Evolutionary conservation across 2,329 filamentous ascomycete species (phyloP), one percentile per base, ranked within the genome.

Genomic region (Lachnellula hyalina): DNA sequence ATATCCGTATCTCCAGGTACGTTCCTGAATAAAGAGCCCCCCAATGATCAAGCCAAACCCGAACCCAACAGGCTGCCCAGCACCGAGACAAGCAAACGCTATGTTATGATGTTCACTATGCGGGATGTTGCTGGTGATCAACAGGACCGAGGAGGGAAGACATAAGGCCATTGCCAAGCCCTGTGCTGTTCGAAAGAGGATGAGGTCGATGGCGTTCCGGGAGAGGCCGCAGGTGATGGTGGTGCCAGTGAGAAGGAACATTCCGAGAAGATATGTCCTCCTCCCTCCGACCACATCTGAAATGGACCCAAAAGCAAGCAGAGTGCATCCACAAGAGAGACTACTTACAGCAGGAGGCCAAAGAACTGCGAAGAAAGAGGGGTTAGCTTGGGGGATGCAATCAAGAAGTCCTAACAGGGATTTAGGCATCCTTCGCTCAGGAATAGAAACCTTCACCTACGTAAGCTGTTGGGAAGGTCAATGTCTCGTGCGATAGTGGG

Each of bases 1-100:
- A 60, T 76, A 83, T 0, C 76, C 78, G 57, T 69, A 74, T 45
- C 78, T 65, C 80, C 79, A 83, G 2, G 77, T 76, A 46, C 78
- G 72, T 0, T 69, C 72, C 34, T 77, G 71, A 1, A 73, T 68
- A 35, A 82, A 72, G 0, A 80, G 57, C 53, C 78, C 78, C 28
- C 77, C 76, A 3, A 83, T 66, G 0, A 77, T 71, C 3, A 83
- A 69, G 0, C 80, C 79, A 0, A 81, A 56, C 0, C 71, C 73
- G 53, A 79, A 82, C 0, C 79, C 80, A 9, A 81, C 60, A 0
- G 78, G 77, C 54, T 79, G 77, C 2, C 74, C 74, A 11, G 73
- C 71, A 2, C 80, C 78, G 61, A 81, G 68, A 11, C 71, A 73
- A 0, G 77, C 74, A 59, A 82, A 81, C 0, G 73, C 78, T 9